Evolutionary conservation across 169 alveolate species (phyloP).

Genomic region (Fabrea salina): DNA sequence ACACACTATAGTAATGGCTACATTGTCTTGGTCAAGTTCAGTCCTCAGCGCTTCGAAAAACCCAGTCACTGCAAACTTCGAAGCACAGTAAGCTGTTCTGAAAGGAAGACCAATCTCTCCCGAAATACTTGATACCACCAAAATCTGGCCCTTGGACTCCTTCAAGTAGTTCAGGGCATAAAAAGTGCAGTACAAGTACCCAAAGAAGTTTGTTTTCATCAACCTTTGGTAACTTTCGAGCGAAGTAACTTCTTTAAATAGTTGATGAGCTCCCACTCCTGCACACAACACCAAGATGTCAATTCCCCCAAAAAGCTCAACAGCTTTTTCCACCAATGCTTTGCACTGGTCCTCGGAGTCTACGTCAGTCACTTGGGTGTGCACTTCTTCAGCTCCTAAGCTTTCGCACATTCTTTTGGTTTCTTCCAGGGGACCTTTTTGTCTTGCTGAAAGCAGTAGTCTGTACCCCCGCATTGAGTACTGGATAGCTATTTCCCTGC

Average conservation of each 20-base stretch:
- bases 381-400: slow-evolving; percentile 19
- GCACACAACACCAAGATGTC: slow-evolving; percentile 65
- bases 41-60: slow-evolving; percentile 64
- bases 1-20: slow-evolving; percentile 69
- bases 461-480: slow-evolving; percentile 51
- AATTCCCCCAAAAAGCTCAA: slow-evolving; percentile 39
- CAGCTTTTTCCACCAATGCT: slow-evolving; percentile 38
- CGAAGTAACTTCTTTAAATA: slow-evolving; percentile 47
- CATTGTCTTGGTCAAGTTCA: slow-evolving; percentile 44
- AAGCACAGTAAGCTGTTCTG: slow-evolving; percentile 64
- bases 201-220: slow-evolving; percentile 64
- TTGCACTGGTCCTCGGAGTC: slow-evolving; percentile 53
- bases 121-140: slow-evolving; percentile 64
- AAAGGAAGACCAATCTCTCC: slow-evolving; percentile 72
- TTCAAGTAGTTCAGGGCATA: slow-evolving; percentile 49
- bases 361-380: slow-evolving; percentile 38
- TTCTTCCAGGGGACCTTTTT: slow-evolving; percentile 26
- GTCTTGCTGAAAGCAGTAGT: slow-evolving; percentile 45
- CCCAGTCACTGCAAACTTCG: slow-evolving; percentile 73
- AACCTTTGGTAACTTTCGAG: slow-evolving; percentile 38
- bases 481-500: slow-evolving; percentile 55
- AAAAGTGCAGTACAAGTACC: slow-evolving; percentile 63
- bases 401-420: slow-evolving; percentile 37
- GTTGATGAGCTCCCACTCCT: slow-evolving; percentile 65
- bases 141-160: slow-evolving; percentile 53